Evolutionary conservation across 768 basidiomycete species (phyloP).

Genomic region (Mycena epipterygia): DNA sequence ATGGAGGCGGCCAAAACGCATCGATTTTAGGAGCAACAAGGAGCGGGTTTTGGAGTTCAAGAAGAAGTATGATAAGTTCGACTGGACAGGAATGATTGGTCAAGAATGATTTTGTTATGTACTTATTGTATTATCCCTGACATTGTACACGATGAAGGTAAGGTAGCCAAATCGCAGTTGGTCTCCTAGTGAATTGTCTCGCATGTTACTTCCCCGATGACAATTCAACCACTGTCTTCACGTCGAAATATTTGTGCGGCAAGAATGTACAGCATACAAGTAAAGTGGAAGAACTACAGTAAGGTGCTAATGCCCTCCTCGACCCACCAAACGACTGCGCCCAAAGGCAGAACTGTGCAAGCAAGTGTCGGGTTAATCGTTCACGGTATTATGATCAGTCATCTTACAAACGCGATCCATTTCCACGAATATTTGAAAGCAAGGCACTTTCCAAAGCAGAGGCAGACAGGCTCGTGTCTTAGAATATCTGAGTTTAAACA

Average conservation of each 20-base stretch:
- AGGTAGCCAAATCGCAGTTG: too few species aligned
- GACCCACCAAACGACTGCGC: conserved; percentile 51
- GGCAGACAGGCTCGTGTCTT: conserved; percentile 81
- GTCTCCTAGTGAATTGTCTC: too few species aligned
- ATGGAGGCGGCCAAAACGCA: conserved; percentile 85
- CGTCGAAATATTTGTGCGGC: too few species aligned
- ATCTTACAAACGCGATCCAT: conserved; percentile 79
- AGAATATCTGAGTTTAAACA: not conserved
- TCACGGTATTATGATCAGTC: conserved; percentile 32
- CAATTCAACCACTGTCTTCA: too few species aligned
- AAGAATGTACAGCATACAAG: not conserved
- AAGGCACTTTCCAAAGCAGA: conserved; percentile 87
- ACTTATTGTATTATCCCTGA: not conserved
- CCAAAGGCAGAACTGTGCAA: conserved; percentile 52
- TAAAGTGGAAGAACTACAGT: too few species aligned
- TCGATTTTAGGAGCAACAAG: conserved; percentile 79
- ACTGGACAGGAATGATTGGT: conserved; percentile 86
- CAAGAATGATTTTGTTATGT: conserved; percentile 37
- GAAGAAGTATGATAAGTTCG: conserved; percentile 81
- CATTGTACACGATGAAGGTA: too few species aligned
- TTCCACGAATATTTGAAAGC: conserved; percentile 78
- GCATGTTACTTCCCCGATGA: too few species aligned
- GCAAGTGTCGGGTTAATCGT: not conserved
- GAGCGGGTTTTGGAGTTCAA: conserved; percentile 79
- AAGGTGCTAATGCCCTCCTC: conserved; percentile 40